Evolutionary conservation across 352 stramenopile genomes (phyloP), one percentile per base, ranked within the genome.

Genomic region (Pythium vanterpoolii): DNA sequence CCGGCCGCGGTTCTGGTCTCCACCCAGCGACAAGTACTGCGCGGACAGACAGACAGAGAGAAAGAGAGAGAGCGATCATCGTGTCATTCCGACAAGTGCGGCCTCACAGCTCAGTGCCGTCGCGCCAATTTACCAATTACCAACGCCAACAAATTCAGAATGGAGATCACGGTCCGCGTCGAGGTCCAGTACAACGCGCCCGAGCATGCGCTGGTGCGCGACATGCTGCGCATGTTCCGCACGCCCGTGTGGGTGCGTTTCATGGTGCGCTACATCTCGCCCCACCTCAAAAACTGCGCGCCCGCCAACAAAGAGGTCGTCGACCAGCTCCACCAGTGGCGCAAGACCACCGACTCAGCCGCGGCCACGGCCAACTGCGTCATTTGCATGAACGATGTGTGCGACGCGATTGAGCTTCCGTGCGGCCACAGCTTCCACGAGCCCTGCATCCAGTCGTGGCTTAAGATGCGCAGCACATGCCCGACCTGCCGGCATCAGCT

Each of bases 381-480:
- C 6, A 96, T 98, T 57, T 98, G 95, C 73, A 83, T 98, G 31
- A 90, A 77, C 49, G 89, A 97, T 42, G 90, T 77, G 38, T 36
- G 23, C 39, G 52, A 62, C n/a, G 74, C 93, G 18, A 83, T 95
- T 34, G 65, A 77, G 43, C 73, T 98, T 33, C 89, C 93, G 14
- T 99, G 95, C 66, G 77, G 82, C 43, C 96, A 99, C 75, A 64
- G 87, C 39, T 99, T 98, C 72, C 95, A 99, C 68, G 66, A 89
- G 26, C 72, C 81, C 39, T 99, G 96, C 76, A 90, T 99, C 61
- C 66, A 87, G 38, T 90, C 83, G 36, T 99, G 96, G 95, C 89
- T 97, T 38, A 77, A 90, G 57, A 90, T 95, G 53, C 89, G 97
- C 60, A 85, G 77, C 46, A 96, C 89, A 50, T 99, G 96, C 68